Evolutionary conservation across 768 basidiomycete species (phyloP).

Genomic region (Strobilomyces dryophilus): DNA sequence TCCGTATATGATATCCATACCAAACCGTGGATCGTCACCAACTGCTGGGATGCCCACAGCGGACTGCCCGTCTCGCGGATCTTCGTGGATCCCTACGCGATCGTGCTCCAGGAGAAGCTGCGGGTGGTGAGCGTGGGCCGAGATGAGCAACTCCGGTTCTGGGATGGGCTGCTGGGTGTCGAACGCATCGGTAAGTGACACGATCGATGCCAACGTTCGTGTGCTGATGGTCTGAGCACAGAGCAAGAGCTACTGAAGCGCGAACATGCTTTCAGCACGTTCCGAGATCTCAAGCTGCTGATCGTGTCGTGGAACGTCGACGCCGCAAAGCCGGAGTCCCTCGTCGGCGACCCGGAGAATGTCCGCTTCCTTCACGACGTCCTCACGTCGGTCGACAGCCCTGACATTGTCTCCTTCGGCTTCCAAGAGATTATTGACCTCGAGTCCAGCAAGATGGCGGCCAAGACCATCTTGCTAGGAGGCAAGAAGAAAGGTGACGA

Average conservation of each 20-base stretch:
- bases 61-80: slow-evolving; percentile 61
- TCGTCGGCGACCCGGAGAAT: slow-evolving; percentile 67
- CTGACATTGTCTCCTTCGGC: slow-evolving; percentile 91
- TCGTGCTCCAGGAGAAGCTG: slow-evolving; percentile 63
- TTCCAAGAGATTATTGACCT: slow-evolving; percentile 97
- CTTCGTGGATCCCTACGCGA: slow-evolving; percentile 67
- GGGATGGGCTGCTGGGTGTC: slow-evolving; percentile 84
- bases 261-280: slow-evolving; percentile 74
- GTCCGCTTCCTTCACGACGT: slow-evolving; percentile 75
- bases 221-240: slow-evolving; percentile 26
- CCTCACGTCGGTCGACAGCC: slow-evolving; percentile 63
- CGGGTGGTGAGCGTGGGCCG: slow-evolving; percentile 72
- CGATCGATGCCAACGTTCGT: background rate
- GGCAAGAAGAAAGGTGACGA: slow-evolving; percentile 59
- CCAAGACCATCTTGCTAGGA: slow-evolving; percentile 84
- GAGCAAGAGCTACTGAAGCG: slow-evolving; percentile 73
- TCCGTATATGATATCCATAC: slow-evolving; percentile 71
- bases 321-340: slow-evolving; percentile 74
- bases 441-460: slow-evolving; percentile 88
- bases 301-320: slow-evolving; percentile 93
- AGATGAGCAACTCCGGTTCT: slow-evolving; percentile 70
- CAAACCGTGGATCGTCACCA: slow-evolving; percentile 83
- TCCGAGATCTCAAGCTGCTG: slow-evolving; percentile 72
- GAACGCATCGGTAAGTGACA: slow-evolving; percentile 80
- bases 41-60: slow-evolving; percentile 81